These are phyloP conservation scores for Aquanectria penicillioides DNA, from an alignment of 2,329 filamentous ascomycete species.

Conservation along the genomic window DNA sequence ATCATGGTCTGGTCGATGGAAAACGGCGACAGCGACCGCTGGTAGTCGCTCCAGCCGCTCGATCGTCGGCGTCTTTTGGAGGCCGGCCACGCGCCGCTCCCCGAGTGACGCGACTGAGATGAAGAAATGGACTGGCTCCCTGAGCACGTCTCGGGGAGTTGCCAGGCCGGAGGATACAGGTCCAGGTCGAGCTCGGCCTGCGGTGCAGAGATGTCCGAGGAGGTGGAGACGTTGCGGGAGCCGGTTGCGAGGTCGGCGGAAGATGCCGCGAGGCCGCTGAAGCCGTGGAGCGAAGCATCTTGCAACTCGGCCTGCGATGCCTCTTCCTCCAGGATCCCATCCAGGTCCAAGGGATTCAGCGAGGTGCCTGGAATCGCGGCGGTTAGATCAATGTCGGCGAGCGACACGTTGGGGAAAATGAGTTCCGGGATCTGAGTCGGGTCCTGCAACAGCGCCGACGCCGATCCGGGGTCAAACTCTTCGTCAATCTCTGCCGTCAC, in stretches of 20 bases:
- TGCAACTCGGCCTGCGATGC: background rate
- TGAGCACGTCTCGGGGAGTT: background rate
- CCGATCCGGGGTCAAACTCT: conserved; percentile 5
- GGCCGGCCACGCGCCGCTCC: conserved; percentile 2
- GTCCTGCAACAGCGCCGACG: conserved; percentile 3
- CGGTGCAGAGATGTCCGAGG: conserved; percentile 12
- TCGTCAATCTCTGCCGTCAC: background rate
- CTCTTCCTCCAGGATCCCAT: background rate
- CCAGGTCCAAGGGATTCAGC: background rate
- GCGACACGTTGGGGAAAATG: conserved; percentile 1
- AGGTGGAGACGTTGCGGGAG: background rate
- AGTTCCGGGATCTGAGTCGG: conserved; percentile 8
- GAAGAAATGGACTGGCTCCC: conserved; percentile 3
- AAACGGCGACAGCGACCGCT: conserved; percentile 32
- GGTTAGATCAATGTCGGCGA: conserved; percentile 17
- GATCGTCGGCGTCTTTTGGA: conserved; percentile 31
- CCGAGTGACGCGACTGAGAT: background rate
- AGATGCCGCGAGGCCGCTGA: background rate
- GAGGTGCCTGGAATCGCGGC: background rate
- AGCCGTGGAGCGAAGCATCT: conserved; percentile 6
- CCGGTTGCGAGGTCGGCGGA: too few relatives aligned
- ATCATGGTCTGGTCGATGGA: conserved; percentile 39
- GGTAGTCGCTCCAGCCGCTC: conserved; percentile 19
- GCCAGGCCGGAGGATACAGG: conserved; percentile 5
- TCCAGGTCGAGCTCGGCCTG: conserved; percentile 14